Conservation (phyloP, 2,329 filamentous ascomycete genomes). For the Cladophialophora yegresii region DNA sequence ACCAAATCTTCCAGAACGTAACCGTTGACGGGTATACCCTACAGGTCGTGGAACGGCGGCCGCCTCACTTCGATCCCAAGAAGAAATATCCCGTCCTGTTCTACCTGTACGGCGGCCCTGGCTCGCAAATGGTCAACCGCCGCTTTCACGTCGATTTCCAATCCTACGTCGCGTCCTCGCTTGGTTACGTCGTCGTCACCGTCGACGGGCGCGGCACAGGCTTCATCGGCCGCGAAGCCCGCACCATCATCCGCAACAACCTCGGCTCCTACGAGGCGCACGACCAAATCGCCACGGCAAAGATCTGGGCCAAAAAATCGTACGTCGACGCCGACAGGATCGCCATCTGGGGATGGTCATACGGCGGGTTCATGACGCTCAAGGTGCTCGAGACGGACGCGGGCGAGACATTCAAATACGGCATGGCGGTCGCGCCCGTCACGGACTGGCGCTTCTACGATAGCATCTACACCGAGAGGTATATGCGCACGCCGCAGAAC, state of each 20-base stretch:
- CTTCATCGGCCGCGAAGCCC: constrained; percentile 79
- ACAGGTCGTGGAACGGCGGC: constrained; percentile 78
- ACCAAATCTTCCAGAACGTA: constrained; percentile 78
- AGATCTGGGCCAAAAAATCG: constrained; percentile 74
- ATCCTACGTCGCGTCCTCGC: constrained; percentile 76
- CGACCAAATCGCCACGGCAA: constrained; percentile 88
- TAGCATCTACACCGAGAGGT: constrained; percentile 90
- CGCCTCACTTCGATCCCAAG: constrained; percentile 79
- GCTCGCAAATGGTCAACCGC: constrained; percentile 84
- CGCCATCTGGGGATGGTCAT: constrained; percentile 98
- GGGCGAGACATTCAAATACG: constrained; percentile 88
- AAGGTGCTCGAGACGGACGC: constrained; percentile 93
- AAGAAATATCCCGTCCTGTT: constrained; percentile 87
- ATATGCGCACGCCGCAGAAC: constrained; percentile 91
- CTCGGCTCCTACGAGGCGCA: constrained; percentile 81
- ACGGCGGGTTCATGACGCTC: constrained; percentile 90
- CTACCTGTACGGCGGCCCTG: constrained; percentile 89
- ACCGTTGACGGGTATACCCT: constrained; percentile 76
- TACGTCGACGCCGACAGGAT: constrained; percentile 83
- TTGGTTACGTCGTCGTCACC: constrained; percentile 93
- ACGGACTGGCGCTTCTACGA: constrained; percentile 98
- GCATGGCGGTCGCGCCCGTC: constrained; percentile 97
- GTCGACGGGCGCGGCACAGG: constrained; percentile 93
- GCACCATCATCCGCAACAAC: constrained; percentile 78
- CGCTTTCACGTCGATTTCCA: constrained; percentile 85